These are phyloP conservation scores for Blastobotrys persicus DNA, from an alignment of 1,139 yeast genomes.

Conservation along the genomic window DNA sequence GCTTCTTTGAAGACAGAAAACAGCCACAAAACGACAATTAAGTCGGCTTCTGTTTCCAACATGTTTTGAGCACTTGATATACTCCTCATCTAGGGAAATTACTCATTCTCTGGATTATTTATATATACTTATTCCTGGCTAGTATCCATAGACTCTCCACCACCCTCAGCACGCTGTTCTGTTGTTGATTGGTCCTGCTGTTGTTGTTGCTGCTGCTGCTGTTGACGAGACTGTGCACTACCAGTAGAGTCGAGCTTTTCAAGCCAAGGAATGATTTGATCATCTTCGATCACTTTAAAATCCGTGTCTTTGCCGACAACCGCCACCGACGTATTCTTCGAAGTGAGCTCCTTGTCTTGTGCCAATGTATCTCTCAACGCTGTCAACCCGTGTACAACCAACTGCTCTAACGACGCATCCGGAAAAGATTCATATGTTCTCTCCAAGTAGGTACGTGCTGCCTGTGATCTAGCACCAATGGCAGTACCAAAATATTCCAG, in stretches of 20 bases:
- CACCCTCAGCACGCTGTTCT: conserved; percentile 12
- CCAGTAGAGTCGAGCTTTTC: conserved; percentile 63
- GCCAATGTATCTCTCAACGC: conserved; percentile 92
- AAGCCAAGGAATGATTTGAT: conserved; percentile 72
- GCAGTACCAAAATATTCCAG: conserved; percentile 92
- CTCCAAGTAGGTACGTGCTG: conserved; percentile 93
- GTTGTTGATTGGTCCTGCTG: conserved; percentile 9
- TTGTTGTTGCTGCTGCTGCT: conserved; percentile 15
- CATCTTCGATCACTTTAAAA: conserved; percentile 82
- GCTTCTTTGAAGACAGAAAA: too few species aligned
- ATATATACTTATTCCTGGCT: conserved; percentile 8
- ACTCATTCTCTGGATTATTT: neutral
- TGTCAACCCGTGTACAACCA: conserved; percentile 82
- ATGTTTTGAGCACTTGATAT: neutral
- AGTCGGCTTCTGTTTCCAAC: conserved; percentile 4
- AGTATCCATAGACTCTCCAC: conserved; percentile 20
- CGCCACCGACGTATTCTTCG: conserved; percentile 84
- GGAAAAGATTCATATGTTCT: conserved; percentile 71
- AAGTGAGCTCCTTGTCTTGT: conserved; percentile 87
- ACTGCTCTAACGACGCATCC: conserved; percentile 61
- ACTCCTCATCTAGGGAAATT: neutral
- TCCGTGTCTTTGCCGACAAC: conserved; percentile 78
- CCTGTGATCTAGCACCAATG: conserved; percentile 98
- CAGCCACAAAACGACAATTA: too few species aligned
- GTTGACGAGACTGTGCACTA: conserved; percentile 22